Percentiles rank a stretch among this genome's conserved stretches.
These are phyloP conservation scores for Rugonectria rugulosa DNA, from an alignment of 2,329 filamentous ascomycete species.

Conservation along the genomic window DNA sequence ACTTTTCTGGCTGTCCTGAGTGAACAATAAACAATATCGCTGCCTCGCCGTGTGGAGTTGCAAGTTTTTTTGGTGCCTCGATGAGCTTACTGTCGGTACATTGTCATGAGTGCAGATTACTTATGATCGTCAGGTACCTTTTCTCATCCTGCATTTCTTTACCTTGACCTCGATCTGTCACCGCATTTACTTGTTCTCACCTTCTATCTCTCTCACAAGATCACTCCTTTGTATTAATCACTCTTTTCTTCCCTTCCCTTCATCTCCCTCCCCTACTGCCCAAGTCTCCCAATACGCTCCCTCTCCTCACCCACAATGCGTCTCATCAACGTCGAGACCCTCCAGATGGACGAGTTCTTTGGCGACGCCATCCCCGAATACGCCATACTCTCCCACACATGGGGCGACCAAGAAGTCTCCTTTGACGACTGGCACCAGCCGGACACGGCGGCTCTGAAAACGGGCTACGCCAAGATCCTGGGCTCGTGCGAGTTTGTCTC, in stretches of 20 bases:
- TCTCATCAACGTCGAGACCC: slow-evolving; percentile 22
- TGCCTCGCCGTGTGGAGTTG: too few relatives aligned
- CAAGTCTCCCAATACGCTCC: too few relatives aligned
- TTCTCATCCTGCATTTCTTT: background rate
- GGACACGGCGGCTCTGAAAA: background rate
- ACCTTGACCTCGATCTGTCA: background rate
- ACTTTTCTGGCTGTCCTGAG: too few relatives aligned
- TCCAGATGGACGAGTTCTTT: slow-evolving; percentile 17
- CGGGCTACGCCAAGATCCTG: slow-evolving; percentile 23
- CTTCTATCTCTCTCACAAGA: too few relatives aligned
- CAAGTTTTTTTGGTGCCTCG: too few relatives aligned
- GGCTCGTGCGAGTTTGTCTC: slow-evolving; percentile 11
- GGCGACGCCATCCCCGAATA: slow-evolving; percentile 20
- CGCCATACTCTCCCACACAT: slow-evolving; percentile 25
- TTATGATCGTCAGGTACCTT: too few relatives aligned
- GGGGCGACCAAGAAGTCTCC: slow-evolving; percentile 19
- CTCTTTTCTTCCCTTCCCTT: too few relatives aligned
- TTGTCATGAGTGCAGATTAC: too few relatives aligned
- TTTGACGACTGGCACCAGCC: slow-evolving; percentile 19
- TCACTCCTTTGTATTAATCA: too few relatives aligned
- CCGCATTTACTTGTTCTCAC: background rate
- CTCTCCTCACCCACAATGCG: slow-evolving; percentile 11
- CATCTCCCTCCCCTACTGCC: too few relatives aligned
- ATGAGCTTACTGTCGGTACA: too few relatives aligned
- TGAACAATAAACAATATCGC: too few relatives aligned